Conservation (phyloP, 805 yeast genomes). For the Cyberlindnera maritima region DNA sequence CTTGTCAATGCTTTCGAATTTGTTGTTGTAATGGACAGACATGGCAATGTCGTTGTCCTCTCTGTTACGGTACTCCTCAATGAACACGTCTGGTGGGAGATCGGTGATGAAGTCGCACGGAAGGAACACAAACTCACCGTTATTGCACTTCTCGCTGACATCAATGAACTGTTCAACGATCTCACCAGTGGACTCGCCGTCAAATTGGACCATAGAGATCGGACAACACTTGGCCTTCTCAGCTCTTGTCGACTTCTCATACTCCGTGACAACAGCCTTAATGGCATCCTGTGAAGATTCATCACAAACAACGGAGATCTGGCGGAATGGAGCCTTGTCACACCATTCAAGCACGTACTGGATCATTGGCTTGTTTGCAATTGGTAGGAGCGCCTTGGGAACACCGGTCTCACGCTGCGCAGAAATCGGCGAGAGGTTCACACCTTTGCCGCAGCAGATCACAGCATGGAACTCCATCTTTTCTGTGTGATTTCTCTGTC, state of each 20-base stretch:
- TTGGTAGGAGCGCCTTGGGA: constrained; percentile 83
- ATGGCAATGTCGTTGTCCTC: constrained; percentile 67
- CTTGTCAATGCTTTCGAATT: constrained; percentile 74
- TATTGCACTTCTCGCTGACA: constrained; percentile 24
- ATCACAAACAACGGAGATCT: constrained; percentile 61
- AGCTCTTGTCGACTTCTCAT: constrained; percentile 38
- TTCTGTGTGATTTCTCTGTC: too few relatives aligned
- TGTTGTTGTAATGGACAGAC: constrained; percentile 73
- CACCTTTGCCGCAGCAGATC: constrained; percentile 85
- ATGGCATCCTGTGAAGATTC: constrained; percentile 46
- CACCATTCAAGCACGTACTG: constrained; percentile 92
- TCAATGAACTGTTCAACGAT: constrained; percentile 49
- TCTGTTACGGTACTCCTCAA: constrained; percentile 78
- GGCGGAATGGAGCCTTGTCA: constrained; percentile 74
- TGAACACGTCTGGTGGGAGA: constrained; percentile 82
- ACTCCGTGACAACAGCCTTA: constrained; percentile 45
- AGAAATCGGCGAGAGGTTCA: constrained; percentile 68
- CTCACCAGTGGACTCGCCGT: constrained; percentile 60
- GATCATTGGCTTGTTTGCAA: constrained; percentile 87
- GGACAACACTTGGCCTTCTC: constrained; percentile 31
- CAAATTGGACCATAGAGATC: constrained; percentile 42
- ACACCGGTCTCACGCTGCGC: constrained; percentile 57
- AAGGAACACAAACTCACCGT: constrained; percentile 65
- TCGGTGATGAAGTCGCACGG: constrained; percentile 96
- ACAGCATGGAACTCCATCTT: constrained; percentile 90